These are phyloP conservation scores for Rhizophagus clarus DNA, from an alignment of 192 early-diverging fungal species.

Conservation along the genomic window DNA sequence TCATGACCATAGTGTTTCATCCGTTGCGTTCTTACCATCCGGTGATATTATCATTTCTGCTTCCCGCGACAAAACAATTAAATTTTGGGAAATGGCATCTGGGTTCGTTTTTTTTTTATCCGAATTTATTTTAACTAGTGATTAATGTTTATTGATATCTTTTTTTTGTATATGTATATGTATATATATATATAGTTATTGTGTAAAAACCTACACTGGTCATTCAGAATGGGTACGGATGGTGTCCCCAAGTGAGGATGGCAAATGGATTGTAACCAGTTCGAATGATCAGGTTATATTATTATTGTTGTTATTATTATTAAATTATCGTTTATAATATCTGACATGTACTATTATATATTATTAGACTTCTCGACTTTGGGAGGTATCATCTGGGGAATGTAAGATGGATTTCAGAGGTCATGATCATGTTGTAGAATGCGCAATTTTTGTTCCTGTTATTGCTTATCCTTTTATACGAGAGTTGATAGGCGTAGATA, in stretches of 20 bases:
- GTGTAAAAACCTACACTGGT: conserved; percentile 76
- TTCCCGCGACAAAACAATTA: conserved; percentile 88
- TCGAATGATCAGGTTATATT: conserved; percentile 80
- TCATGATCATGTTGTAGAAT: conserved; percentile 96
- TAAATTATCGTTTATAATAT: background rate
- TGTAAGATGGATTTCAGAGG: conserved; percentile 80
- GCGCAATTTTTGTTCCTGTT: conserved; percentile 80
- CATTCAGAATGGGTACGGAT: conserved; percentile 90
- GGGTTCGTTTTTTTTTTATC: conserved; percentile 55
- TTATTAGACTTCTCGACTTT: conserved; percentile 75
- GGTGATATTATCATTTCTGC: conserved; percentile 85
- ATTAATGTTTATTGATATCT: background rate
- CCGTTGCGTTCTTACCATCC: conserved; percentile 72
- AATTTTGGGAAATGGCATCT: conserved; percentile 84
- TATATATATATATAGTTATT: conserved; percentile 58
- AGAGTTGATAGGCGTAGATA: conserved; percentile 66
- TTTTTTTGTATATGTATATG: conserved; percentile 18
- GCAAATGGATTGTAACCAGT: conserved; percentile 70
- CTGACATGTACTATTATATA: background rate
- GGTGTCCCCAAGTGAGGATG: conserved; percentile 70
- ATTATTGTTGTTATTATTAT: background rate
- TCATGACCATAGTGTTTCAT: conserved; percentile 92
- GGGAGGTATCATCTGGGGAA: conserved; percentile 76
- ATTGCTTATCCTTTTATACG: conserved; percentile 65
- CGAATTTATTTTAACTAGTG: background rate